These are phyloP conservation scores for Sclerospora graminicola DNA, from an alignment of 352 stramenopile genomes.

Conservation along the genomic window DNA sequence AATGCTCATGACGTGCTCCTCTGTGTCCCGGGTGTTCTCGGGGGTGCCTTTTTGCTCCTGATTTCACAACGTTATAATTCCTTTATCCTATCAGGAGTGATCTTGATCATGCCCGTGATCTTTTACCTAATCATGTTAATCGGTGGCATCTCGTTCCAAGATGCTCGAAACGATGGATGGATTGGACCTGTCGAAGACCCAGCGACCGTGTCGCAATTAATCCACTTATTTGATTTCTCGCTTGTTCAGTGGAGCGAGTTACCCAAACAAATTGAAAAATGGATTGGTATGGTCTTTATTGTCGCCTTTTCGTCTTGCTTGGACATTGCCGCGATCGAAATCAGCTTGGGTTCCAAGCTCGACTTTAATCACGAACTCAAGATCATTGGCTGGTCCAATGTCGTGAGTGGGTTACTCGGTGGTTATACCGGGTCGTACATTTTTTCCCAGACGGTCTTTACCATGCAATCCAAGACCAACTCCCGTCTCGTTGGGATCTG, in stretches of 20 bases:
- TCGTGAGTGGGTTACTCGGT: slow-evolving; percentile 90
- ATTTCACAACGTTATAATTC: slow-evolving; percentile 68
- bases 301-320: slow-evolving; percentile 95
- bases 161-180: slow-evolving; percentile 89
- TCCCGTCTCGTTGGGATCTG: slow-evolving; percentile 86
- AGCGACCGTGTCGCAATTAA: slow-evolving; percentile 58
- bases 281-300: slow-evolving; percentile 95
- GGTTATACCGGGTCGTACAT: slow-evolving; percentile 99
- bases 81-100: slow-evolving; percentile 56
- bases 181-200: slow-evolving; percentile 64
- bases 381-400: slow-evolving; percentile 93
- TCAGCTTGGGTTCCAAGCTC: slow-evolving; percentile 90
- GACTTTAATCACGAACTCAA: slow-evolving; percentile 92
- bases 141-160: slow-evolving; percentile 72
- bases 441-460: slow-evolving; percentile 98
- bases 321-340: slow-evolving; percentile 96
- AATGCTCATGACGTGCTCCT: slow-evolving; percentile 66
- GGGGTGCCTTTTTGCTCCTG: slow-evolving; percentile 74
- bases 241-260: slow-evolving; percentile 87
- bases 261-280: slow-evolving; percentile 85
- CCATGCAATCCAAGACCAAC: slow-evolving; percentile 87
- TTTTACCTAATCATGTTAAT: slow-evolving; percentile 88
- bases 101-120: slow-evolving; percentile 80
- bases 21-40: slow-evolving; percentile 72
- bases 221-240: slow-evolving; percentile 87